These are phyloP conservation scores for Avena eriantha DNA, from an alignment of 176 grass and related monocot species.

Conservation along the genomic window DNA sequence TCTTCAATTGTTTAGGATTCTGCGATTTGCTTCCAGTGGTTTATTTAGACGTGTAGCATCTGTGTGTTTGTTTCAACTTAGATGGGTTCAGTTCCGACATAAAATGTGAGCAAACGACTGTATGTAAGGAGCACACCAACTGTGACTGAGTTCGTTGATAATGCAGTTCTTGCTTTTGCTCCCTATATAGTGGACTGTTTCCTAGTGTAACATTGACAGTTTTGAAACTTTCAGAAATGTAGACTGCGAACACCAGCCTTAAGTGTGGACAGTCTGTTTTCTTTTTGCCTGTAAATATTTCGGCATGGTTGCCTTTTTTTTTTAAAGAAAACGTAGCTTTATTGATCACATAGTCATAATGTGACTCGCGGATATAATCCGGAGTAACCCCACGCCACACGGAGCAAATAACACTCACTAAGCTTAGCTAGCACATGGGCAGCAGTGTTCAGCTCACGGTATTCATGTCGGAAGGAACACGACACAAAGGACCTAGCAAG, in stretches of 20 bases:
- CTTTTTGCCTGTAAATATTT: not conserved
- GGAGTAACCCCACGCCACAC: too few species aligned
- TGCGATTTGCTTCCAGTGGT: constrained; percentile 46
- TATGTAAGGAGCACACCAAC: constrained; percentile 24
- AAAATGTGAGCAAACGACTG: not conserved
- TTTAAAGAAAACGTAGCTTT: too few species aligned
- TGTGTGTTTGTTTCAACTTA: constrained; percentile 8
- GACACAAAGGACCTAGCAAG: too few species aligned
- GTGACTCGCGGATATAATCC: too few species aligned
- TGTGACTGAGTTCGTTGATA: not conserved
- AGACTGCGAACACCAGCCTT: not conserved
- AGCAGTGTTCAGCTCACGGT: too few species aligned
- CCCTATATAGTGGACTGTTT: not conserved
- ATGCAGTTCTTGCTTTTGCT: constrained; percentile 18
- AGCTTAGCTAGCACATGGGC: too few species aligned
- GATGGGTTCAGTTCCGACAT: constrained; percentile 18
- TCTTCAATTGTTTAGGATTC: constrained; percentile 46
- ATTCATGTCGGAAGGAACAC: too few species aligned
- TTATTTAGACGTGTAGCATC: constrained; percentile 27
- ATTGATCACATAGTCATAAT: too few species aligned
- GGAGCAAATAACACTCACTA: too few species aligned
- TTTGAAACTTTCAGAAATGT: not conserved
- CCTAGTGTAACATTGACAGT: not conserved
- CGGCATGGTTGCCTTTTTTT: not conserved
- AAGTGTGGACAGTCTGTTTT: not conserved